Evolutionary conservation across 2,329 filamentous ascomycete species (phyloP).

Genomic region (Neonectria magnoliae): DNA sequence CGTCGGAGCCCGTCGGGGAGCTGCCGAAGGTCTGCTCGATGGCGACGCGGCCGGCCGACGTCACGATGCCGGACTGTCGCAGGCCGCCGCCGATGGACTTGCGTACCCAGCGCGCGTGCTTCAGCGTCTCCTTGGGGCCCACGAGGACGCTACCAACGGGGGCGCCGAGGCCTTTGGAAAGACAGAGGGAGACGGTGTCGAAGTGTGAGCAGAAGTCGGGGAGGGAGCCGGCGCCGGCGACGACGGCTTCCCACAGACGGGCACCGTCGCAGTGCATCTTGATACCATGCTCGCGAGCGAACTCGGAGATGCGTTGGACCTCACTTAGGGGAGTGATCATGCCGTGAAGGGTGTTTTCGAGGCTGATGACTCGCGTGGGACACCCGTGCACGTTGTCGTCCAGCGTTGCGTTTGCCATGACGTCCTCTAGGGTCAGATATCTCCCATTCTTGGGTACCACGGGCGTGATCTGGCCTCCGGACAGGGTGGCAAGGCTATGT

Average conservation of each 20-base stretch:
- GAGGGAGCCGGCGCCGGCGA: constrained; percentile 72
- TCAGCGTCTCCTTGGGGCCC: constrained; percentile 52
- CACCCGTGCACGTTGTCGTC: constrained; percentile 79
- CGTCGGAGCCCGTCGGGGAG: constrained; percentile 55
- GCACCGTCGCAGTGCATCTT: constrained; percentile 83
- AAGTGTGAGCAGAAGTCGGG: constrained; percentile 74
- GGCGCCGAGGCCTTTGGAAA: constrained; percentile 84
- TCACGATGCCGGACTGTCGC: constrained; percentile 77
- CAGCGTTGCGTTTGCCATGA: constrained; percentile 72
- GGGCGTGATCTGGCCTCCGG: constrained; percentile 74
- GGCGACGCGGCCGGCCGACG: constrained; percentile 76
- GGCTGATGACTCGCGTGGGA: constrained; percentile 81
- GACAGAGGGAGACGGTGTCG: constrained; percentile 81
- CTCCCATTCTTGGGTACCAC: constrained; percentile 75
- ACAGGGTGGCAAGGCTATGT: constrained; percentile 72
- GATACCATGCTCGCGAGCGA: constrained; percentile 71
- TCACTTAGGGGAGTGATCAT: constrained; percentile 81
- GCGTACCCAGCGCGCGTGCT: constrained; percentile 57
- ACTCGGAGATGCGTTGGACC: constrained; percentile 73
- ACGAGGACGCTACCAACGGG: constrained; percentile 82
- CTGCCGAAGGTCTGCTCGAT: constrained; percentile 61
- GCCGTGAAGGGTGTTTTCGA: constrained; percentile 88
- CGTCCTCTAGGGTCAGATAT: constrained; percentile 81
- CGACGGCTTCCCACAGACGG: constrained; percentile 83
- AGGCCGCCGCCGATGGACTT: constrained; percentile 82